These are phyloP conservation scores for Saccharomycopsis selenospora DNA, from an alignment of 805 yeast species.

Conservation along the genomic window DNA sequence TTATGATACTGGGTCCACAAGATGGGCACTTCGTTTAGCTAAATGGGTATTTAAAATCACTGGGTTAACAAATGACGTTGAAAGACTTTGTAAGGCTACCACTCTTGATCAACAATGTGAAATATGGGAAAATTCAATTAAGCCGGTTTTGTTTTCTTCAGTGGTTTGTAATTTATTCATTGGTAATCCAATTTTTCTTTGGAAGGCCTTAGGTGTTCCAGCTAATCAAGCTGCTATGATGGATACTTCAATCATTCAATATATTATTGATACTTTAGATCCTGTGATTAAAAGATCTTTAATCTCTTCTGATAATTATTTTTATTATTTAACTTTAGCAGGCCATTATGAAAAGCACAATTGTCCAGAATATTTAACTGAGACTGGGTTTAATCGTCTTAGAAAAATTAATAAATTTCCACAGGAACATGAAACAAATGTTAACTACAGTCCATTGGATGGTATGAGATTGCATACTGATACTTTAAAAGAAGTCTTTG, in stretches of 20 bases:
- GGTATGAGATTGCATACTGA: constrained; percentile 75
- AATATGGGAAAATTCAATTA: constrained; percentile 56
- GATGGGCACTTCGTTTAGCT: constrained; percentile 78
- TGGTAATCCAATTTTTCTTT: constrained; percentile 77
- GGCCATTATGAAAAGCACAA: constrained; percentile 54
- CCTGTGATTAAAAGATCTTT: constrained; percentile 61
- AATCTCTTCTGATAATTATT: constrained; percentile 66
- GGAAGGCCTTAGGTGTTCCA: constrained; percentile 91
- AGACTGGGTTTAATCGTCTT: constrained; percentile 47
- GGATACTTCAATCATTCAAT: constrained; percentile 62
- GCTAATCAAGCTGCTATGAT: constrained; percentile 77
- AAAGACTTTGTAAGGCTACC: constrained; percentile 47
- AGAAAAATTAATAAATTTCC: constrained; percentile 25
- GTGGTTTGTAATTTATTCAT: constrained; percentile 57
- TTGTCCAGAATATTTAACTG: constrained; percentile 71
- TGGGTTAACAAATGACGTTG: constrained; percentile 46
- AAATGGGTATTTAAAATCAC: constrained; percentile 49
- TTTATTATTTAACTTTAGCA: constrained; percentile 61
- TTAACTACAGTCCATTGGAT: constrained; percentile 46
- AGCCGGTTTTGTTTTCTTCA: constrained; percentile 67
- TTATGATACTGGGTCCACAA: constrained; percentile 75
- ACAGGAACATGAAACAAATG: constrained; percentile 9
- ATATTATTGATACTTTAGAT: constrained; percentile 71
- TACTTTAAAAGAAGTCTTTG: constrained; percentile 66
- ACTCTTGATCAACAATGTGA: constrained; percentile 54